Evolutionary conservation across 1,284 basidiomycete genomes (phyloP).

Genomic region (Coniferiporia weirii): DNA sequence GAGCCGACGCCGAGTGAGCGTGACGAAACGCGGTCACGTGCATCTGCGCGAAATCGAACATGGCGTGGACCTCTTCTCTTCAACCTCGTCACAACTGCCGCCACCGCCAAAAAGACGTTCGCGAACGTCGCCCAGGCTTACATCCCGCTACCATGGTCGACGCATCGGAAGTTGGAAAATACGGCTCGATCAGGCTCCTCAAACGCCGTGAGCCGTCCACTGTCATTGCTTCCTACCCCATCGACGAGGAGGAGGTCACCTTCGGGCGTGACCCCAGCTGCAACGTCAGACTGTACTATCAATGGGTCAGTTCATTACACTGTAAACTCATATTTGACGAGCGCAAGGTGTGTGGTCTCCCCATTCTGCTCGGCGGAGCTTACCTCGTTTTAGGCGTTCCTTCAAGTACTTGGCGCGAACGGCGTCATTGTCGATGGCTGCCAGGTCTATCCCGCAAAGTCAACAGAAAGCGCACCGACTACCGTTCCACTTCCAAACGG

Average conservation of each 20-base stretch:
- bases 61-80: too few relatives aligned
- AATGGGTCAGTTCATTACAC: slow-evolving; percentile 53
- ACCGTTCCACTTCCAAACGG: slow-evolving; percentile 52
- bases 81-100: too few relatives aligned
- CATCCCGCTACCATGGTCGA: slow-evolving; percentile 27
- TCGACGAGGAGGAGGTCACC: slow-evolving; percentile 60
- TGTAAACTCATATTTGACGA: slow-evolving; percentile 64
- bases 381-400: slow-evolving; percentile 46
- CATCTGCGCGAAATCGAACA: too few relatives aligned
- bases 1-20: too few relatives aligned
- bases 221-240: slow-evolving; percentile 58
- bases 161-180: slow-evolving; percentile 48
- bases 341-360: slow-evolving; percentile 41
- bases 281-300: slow-evolving; percentile 63
- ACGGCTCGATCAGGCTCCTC: slow-evolving; percentile 56
- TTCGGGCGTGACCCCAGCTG: slow-evolving; percentile 61
- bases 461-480: slow-evolving; percentile 23
- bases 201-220: slow-evolving; percentile 41
- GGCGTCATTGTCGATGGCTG: slow-evolving; percentile 60
- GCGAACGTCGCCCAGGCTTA: too few relatives aligned
- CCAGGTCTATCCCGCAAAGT: slow-evolving; percentile 43
- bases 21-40: too few relatives aligned
- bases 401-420: slow-evolving; percentile 51
- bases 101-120: too few relatives aligned
- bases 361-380: slow-evolving; percentile 2